phyloP scores from a whole-genome alignment of 164 flowering plant species.

The Paratinospora sagittata region DNA sequence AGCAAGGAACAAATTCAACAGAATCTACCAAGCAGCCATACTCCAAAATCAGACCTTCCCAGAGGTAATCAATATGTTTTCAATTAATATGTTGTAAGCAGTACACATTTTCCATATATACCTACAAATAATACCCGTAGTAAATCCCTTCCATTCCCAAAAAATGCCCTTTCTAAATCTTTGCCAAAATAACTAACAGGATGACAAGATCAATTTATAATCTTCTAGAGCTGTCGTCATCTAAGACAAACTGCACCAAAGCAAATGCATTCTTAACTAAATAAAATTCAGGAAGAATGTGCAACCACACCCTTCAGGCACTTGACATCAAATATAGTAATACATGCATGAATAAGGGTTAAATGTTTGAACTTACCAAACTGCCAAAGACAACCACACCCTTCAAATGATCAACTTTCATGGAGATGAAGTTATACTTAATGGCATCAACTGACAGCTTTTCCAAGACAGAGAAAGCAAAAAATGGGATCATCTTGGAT shows the following conservation, averaged over 20 bases:
- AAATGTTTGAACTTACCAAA: slow-evolving; percentile 38
- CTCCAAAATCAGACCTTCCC: too few species aligned
- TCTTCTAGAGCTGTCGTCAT: background rate
- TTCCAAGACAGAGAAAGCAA: slow-evolving; percentile 64
- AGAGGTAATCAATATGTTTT: too few species aligned
- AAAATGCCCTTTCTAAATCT: background rate
- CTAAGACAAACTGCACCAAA: background rate
- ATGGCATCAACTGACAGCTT: slow-evolving; percentile 85
- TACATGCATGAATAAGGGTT: background rate
- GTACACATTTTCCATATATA: too few species aligned
- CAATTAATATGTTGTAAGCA: too few species aligned
- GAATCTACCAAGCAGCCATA: background rate
- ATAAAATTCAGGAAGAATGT: slow-evolving; percentile 36
- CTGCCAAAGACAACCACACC: slow-evolving; percentile 59
- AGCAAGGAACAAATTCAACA: background rate
- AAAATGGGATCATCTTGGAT: slow-evolving; percentile 73
- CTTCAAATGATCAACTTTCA: slow-evolving; percentile 82
- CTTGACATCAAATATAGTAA: background rate
- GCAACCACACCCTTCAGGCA: background rate
- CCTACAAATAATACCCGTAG: too few species aligned
- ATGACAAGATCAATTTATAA: background rate
- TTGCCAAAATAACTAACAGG: background rate
- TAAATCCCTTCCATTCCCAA: background rate
- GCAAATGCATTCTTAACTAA: background rate
- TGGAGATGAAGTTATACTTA: slow-evolving; percentile 55